These are phyloP conservation scores for Spizellomyces punctatus DNA, from an alignment of 192 early-diverging fungal genomes.

Conservation along the genomic window DNA sequence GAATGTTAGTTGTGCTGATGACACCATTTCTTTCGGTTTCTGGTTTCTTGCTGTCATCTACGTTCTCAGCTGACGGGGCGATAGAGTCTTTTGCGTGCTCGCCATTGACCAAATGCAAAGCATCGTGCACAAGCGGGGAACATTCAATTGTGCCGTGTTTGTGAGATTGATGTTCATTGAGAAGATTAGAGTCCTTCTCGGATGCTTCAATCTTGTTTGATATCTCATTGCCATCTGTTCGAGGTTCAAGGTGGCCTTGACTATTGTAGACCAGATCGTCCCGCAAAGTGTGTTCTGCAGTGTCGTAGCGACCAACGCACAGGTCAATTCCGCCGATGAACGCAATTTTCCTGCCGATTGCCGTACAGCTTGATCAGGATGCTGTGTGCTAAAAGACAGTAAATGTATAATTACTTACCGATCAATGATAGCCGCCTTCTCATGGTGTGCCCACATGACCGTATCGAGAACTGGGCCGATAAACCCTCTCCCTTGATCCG, in stretches of 20 bases:
- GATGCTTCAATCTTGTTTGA: not conserved
- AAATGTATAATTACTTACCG: constrained; percentile 21
- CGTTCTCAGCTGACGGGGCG: not conserved
- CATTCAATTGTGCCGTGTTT: not conserved
- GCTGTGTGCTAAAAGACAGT: not conserved
- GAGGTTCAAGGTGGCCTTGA: constrained; percentile 9
- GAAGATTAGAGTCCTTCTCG: not conserved
- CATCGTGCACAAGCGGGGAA: not conserved
- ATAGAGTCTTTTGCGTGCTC: not conserved
- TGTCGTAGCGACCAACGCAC: constrained; percentile 88
- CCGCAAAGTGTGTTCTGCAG: constrained; percentile 71
- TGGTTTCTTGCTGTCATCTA: not conserved
- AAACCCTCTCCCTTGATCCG: constrained; percentile 61
- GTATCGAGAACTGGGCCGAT: constrained; percentile 60
- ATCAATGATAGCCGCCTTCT: constrained; percentile 83
- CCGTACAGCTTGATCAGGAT: not conserved
- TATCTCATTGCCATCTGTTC: not conserved
- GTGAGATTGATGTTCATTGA: not conserved
- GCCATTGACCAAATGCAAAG: not conserved
- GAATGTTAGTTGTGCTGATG: not conserved
- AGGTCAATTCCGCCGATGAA: constrained; percentile 87
- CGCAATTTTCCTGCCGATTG: constrained; percentile 52
- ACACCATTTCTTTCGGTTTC: not conserved
- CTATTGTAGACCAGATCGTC: constrained; percentile 62
- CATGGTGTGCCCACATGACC: constrained; percentile 72